Base-by-base conservation (phyloP, 2,329 filamentous ascomycete species). In the Verruconis gallopava region DNA sequence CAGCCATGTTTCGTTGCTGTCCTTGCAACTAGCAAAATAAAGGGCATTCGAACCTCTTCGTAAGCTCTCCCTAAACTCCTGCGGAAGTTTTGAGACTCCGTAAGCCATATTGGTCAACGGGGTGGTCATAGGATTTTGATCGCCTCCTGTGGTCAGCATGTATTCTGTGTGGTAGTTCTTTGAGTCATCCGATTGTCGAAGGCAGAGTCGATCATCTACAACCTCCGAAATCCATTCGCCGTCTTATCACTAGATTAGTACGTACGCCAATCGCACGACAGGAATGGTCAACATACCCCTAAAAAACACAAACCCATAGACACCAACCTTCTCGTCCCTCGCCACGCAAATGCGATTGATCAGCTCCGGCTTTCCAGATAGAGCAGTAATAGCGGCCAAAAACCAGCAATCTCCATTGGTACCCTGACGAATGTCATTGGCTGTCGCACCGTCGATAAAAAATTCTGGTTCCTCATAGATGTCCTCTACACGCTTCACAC, bases 221-320 rank as follows among this genome's bases (percentile, higher is more conserved):
- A 94, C 88, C 37, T 82, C 88, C 55, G 85, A 85, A 44, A 89
- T 81, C 86, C 85, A 94, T 58, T 86, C 82, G 38, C 83, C 83
- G 48, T 86, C 81, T 69, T 13, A 42, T 11, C 18, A 13, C 32
- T 14, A 18, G 5, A 9, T 38, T 15, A 38, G 37, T 17, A 28
- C 15, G n/a, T 14, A 4, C 2, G 2, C 30, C 12, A 11, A n/a
- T n/a, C 13, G 19, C 12, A 28, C 4, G 21, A 19, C 18, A 17
- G 15, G 11, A 12, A 12, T 9, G 22, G 21, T 2, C 15, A 18
- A 28, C 57, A 48, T 58, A 68, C 73, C 73, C 49, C 83, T 73
- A 58, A 82, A 75, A 54, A 91, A 89, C 9, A 91, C 82, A 49
- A 91, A 91, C 1, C 85, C 85, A 50, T 91, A 91, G 1, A 89